Evolutionary conservation across 805 yeast genomes (phyloP).

Genomic region (Yamadazyma ubonensis): DNA sequence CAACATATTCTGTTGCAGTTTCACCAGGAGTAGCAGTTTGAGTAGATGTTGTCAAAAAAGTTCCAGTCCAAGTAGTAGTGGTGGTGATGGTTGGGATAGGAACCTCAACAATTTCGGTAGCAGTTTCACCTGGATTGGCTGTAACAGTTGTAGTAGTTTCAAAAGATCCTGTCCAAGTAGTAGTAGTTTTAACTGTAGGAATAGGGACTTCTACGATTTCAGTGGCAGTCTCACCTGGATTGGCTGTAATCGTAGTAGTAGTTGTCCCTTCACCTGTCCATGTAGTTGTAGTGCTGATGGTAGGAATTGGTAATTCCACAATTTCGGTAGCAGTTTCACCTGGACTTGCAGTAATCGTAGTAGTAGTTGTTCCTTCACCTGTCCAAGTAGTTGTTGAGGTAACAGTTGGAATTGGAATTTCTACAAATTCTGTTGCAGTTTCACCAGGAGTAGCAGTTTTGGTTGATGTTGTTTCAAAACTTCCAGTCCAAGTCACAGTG

Average conservation of each 20-base stretch:
- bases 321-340: constrained; percentile 22
- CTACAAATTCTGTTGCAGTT: background rate
- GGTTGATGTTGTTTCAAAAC: background rate
- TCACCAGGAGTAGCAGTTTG: constrained; percentile 14
- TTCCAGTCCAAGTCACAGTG: constrained; percentile 2
- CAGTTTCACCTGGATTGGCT: constrained; percentile 19
- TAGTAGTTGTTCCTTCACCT: constrained; percentile 1
- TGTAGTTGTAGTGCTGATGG: constrained; percentile 12
- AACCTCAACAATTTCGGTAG: constrained; percentile 18
- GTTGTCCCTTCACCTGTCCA: constrained; percentile 16
- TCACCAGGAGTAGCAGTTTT: background rate
- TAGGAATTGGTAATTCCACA: constrained; percentile 22
- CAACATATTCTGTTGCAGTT: constrained; percentile 14
- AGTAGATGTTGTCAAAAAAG: constrained; percentile 13
- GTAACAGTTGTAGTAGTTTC: constrained; percentile 17
- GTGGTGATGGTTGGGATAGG: constrained; percentile 18
- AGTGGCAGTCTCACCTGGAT: constrained; percentile 20
- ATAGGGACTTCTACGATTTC: constrained; percentile 18
- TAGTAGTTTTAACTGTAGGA: constrained; percentile 17
- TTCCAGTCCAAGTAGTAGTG: constrained; percentile 17
- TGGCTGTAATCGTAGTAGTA: constrained; percentile 19
- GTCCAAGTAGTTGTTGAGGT: background rate
- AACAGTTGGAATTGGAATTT: background rate
- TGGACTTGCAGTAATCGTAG: constrained; percentile 16
- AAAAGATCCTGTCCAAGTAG: constrained; percentile 16